phyloP scores from a whole-genome alignment of 106 monocot genomes.

The Dioscorea alata region DNA sequence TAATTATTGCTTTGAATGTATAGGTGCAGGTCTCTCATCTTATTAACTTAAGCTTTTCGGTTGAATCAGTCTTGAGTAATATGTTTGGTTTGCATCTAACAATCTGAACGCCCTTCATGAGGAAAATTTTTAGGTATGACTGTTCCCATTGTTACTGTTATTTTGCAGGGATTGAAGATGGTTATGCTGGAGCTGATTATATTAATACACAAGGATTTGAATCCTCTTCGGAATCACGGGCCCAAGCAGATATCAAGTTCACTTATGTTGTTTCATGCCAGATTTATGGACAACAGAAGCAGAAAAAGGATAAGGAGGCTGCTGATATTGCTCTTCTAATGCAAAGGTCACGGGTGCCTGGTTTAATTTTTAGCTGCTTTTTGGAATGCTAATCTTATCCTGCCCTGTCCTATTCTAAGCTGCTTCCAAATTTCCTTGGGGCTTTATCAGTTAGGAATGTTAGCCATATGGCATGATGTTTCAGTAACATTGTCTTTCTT shows the following conservation, averaged over 20 bases:
- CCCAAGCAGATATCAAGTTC: slow-evolving; percentile 95
- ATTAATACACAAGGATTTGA: slow-evolving; percentile 80
- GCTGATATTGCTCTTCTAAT: slow-evolving; percentile 91
- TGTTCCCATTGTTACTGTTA: neutral
- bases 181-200: slow-evolving; percentile 44
- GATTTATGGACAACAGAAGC: slow-evolving; percentile 97
- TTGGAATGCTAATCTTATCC: no score
- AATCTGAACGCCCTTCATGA: neutral
- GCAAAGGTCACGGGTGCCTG: slow-evolving; percentile 53
- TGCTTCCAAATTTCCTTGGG: no score
- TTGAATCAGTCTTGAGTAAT: no score
- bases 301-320: slow-evolving; percentile 76
- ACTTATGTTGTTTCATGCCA: slow-evolving; percentile 95
- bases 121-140: neutral
- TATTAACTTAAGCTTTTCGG: no score
- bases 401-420: no score
- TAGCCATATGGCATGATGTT: no score
- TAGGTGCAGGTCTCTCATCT: no score
- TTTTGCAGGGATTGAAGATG: slow-evolving; percentile 68
- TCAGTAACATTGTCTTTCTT: no score
- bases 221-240: slow-evolving; percentile 67
- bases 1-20: no score
- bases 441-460: no score
- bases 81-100: no score
- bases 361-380: no score